Base-by-base conservation (phyloP, 2,329 filamentous ascomycete species). In the Pyrenochaeta sp. region DNA sequence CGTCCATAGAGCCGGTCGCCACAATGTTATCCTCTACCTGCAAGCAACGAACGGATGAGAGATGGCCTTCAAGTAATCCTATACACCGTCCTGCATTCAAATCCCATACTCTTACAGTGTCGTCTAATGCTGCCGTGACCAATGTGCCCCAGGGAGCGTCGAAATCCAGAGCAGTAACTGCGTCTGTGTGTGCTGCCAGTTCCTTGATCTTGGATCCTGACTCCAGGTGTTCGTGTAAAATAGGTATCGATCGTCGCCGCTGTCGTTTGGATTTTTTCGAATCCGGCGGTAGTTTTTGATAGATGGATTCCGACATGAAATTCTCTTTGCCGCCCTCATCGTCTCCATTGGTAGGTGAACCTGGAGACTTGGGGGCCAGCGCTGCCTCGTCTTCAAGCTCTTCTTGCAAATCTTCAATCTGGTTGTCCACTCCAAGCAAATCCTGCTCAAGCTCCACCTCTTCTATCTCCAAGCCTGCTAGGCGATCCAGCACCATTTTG, bases 221-320 rank as follows among this genome's bases (percentile, higher is more conserved):
- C 53, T 95, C 87, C 68, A 96, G 90, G 72, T 97, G 91, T 72
- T 97, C 94, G 73, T 99, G 94, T 42, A 97, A 77, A 43, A 97
- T 89, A 6, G 93, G 91, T 88, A 96, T 96, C 0, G 92, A 95
- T 71, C 89, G 90, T 50, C 87, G 82, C 42, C 87, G 81, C 80
- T 26, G 80, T 82, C 67, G 63, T 71, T 68, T 84, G 49, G 4
- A 38, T 81, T 39, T 77, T 77, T 80, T 75, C 17, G 78, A 76
- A 53, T 78, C 81, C 6, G 81, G 77, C 6, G 67, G 90, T 7
- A 99, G 76, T 72, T 96, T 96, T 58, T 95, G 89, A 70, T 97
- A 99, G 58, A 99, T 90, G 9, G 92, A 96, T 71, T 96, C 90
- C 3, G 94, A 96, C 94, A 97, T 97, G 76, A 97, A 99, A 1